These are phyloP conservation scores for Rhypophila decipiens DNA, from an alignment of 495 filamentous ascomycete species.

Conservation along the genomic window DNA sequence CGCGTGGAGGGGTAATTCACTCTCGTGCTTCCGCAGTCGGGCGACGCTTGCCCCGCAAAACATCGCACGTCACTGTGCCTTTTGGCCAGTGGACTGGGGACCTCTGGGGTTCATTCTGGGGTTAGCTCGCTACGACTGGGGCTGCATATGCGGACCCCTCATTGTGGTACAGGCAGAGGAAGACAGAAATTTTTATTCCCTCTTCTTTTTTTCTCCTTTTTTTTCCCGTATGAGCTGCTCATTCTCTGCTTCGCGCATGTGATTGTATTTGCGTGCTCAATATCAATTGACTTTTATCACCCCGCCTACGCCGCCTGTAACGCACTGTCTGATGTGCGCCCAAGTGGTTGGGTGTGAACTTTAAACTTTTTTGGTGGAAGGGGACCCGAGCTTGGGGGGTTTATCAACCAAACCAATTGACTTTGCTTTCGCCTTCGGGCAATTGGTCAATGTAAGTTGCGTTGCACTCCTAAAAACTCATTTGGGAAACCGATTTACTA, in stretches of 20 bases:
- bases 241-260: no score
- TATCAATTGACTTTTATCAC: no score
- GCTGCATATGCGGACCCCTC: not conserved
- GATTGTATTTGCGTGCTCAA: no score
- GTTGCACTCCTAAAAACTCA: conserved; percentile 8
- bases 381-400: not conserved
- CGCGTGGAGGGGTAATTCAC: conserved; percentile 1
- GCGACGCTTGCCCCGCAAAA: not conserved
- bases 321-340: no score
- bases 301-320: no score
- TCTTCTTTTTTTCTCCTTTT: not conserved
- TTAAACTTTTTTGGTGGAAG: no score
- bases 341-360: no score
- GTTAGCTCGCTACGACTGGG: not conserved
- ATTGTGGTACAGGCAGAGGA: not conserved
- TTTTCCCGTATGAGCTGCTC: no score
- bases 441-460: conserved; percentile 30
- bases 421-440: conserved; percentile 16
- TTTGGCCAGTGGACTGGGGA: not conserved
- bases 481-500: conserved; percentile 7
- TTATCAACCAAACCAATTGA: not conserved
- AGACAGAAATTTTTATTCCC: not conserved
- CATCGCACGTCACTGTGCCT: not conserved
- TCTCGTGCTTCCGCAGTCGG: not conserved
- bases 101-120: not conserved